These are phyloP conservation scores for Peniophora sp. DNA, from an alignment of 1,284 basidiomycete genomes.

Conservation along the genomic window DNA sequence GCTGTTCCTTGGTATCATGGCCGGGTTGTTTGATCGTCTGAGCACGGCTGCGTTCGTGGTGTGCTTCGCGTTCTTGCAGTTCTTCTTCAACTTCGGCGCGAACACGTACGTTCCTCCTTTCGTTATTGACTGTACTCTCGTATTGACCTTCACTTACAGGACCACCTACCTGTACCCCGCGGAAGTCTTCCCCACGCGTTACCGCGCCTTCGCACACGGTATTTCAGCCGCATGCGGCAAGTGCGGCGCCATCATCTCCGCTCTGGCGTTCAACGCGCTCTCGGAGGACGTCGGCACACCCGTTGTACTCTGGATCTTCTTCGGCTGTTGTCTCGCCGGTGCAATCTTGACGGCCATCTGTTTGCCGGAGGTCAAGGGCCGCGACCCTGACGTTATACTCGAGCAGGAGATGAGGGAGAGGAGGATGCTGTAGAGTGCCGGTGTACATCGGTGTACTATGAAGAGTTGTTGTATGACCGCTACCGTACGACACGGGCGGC, in stretches of 20 bases:
- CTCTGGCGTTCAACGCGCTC: slow-evolving; percentile 71
- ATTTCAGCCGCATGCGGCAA: slow-evolving; percentile 76
- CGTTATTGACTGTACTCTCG: neutral
- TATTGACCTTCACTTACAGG: slow-evolving; percentile 17
- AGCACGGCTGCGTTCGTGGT: slow-evolving; percentile 61
- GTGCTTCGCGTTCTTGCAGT: slow-evolving; percentile 62
- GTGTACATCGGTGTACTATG: too few species aligned
- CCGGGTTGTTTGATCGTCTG: slow-evolving; percentile 58
- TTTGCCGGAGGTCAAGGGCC: slow-evolving; percentile 70
- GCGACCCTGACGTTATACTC: slow-evolving; percentile 62
- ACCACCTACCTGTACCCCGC: slow-evolving; percentile 69
- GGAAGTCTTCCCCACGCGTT: slow-evolving; percentile 85
- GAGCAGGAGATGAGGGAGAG: slow-evolving; percentile 40
- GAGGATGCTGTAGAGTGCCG: neutral
- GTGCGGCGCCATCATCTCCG: slow-evolving; percentile 75
- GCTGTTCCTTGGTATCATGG: slow-evolving; percentile 61
- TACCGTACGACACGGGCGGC: too few species aligned
- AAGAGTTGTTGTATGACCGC: too few species aligned
- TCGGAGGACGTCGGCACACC: slow-evolving; percentile 57
- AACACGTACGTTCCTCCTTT: slow-evolving; percentile 48
- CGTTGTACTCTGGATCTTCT: slow-evolving; percentile 57
- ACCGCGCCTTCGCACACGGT: slow-evolving; percentile 75
- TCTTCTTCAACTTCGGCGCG: slow-evolving; percentile 83
- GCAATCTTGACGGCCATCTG: slow-evolving; percentile 54
- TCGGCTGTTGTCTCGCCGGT: slow-evolving; percentile 51